Base-by-base conservation (phyloP, 306 rosid genomes). In the Sicyos edulis region DNA sequence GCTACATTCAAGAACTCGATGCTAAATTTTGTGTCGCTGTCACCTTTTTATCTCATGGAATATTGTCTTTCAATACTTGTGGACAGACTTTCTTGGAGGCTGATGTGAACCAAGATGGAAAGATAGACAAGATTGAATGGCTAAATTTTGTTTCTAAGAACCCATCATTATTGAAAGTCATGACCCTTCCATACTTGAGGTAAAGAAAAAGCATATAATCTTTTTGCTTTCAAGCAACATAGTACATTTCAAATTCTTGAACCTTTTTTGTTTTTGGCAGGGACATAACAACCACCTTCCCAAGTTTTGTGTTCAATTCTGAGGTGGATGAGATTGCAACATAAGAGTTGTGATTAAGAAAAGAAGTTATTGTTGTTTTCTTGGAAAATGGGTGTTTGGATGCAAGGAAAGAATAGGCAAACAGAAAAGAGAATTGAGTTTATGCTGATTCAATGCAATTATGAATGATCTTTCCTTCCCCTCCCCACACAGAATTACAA, bases 151-250 rank as follows among this genome's bases (percentile, higher is more conserved):
- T 93, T 61, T 52, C 70, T 1, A 66, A 85, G 84, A 91, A 93
- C 70, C 95, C 97, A 0, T 93, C 99, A 24, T 47, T 93, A 6
- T 73, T 93, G 69, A 91, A 91, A 80, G 85, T 93, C 68, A 91
- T 91, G 99, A 93, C 97, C 56, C 88, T 93, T 45, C 95, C 99
- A 51, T 91, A 88, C 72, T 75, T 93, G 26, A 84, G 86, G 98
- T 90, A 83, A 53, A 21, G 19, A 67, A 20, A 20, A 67, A 12
- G 72, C 54, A 40, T 63, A 34, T 34, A 34, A 34, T 34, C 40
- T 4, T 34, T 34, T 34, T 34, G 40, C 40, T 34, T 34, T 34
- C 40, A 34, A 34, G 40, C 40, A 34, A 34, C 40, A 34, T 34
- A 34, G 40, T 34, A 34, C 40, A 34, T 52, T 24, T 20, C 42